These are phyloP conservation scores for Scutellaria baicalensis DNA, from an alignment of 257 asterid genomes.

Conservation along the genomic window DNA sequence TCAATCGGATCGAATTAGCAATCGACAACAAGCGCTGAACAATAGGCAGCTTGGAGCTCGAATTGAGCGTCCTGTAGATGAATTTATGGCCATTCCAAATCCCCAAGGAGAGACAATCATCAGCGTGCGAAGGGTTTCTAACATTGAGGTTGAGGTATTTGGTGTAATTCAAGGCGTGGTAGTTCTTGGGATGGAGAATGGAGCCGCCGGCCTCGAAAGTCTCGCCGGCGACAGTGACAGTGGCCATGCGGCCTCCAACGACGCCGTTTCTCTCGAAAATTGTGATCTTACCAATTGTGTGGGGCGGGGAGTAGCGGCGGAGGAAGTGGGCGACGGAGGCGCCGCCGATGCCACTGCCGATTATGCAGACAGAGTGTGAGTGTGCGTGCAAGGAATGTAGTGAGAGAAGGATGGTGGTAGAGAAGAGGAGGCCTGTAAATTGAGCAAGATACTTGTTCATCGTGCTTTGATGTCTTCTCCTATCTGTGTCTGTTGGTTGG, in stretches of 20 bases:
- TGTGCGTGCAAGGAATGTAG: conserved; percentile 3
- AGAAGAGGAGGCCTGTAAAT: conserved; percentile 7
- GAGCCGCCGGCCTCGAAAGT: conserved; percentile 96
- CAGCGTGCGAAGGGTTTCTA: conserved; percentile 31
- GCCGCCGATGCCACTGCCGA: conserved; percentile 98
- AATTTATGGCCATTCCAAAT: conserved; percentile 76
- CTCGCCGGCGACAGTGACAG: conserved; percentile 66
- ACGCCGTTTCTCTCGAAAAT: conserved; percentile 60
- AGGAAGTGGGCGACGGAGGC: conserved; percentile 94
- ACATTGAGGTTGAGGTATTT: conserved; percentile 39
- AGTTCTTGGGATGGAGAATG: conserved; percentile 89
- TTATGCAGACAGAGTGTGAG: conserved; percentile 63
- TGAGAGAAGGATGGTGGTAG: conserved; percentile 13
- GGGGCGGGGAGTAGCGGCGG: conserved; percentile 55
- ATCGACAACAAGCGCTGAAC: conserved; percentile 47
- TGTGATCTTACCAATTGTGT: conserved; percentile 31
- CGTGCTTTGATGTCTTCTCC: neutral
- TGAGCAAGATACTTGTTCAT: conserved; percentile 18
- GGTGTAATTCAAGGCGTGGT: conserved; percentile 56
- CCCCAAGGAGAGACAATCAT: conserved; percentile 58
- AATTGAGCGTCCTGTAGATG: conserved; percentile 54
- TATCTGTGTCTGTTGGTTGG: too few relatives aligned
- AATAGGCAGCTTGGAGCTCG: conserved; percentile 39
- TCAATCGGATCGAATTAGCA: conserved; percentile 46
- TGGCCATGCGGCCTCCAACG: conserved; percentile 96